Evolutionary conservation across 352 stramenopile species (phyloP).

Genomic region (Globisporangium polare): DNA sequence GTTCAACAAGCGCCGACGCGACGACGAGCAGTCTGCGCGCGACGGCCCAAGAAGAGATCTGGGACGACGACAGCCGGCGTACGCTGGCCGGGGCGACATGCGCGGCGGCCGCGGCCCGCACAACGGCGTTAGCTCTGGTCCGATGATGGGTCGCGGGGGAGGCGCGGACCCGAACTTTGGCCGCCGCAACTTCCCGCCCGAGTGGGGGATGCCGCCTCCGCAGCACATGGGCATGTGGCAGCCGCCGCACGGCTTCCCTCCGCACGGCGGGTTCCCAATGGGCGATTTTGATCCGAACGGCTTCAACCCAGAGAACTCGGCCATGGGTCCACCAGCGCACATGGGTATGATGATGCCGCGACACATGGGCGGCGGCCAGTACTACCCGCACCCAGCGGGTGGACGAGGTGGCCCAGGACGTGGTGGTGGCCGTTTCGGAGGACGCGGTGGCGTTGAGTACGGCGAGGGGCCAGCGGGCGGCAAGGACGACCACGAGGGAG

Average conservation of each 20-base stretch:
- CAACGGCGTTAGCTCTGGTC: conserved; percentile 6
- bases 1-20: conserved; percentile 55
- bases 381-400: conserved; percentile 30
- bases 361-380: conserved; percentile 50
- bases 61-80: conserved; percentile 20
- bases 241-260: conserved; percentile 40
- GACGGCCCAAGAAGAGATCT: conserved; percentile 22
- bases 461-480: conserved; percentile 12
- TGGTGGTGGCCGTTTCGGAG: conserved; percentile 28
- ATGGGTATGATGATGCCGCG: conserved; percentile 67
- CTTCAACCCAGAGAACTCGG: conserved; percentile 62
- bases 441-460: conserved; percentile 18
- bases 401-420: conserved; percentile 27
- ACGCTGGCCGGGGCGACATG: conserved; percentile 22
- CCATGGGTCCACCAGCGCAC: conserved; percentile 50
- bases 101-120: conserved; percentile 19
- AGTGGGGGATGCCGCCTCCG: conserved; percentile 65
- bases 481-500: conserved; percentile 24
- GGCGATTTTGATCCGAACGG: conserved; percentile 62
- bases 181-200: conserved; percentile 55
- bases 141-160: conserved; percentile 12
- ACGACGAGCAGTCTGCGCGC: conserved; percentile 34
- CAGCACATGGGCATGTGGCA: conserved; percentile 63
- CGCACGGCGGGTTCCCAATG: conserved; percentile 40
- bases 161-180: conserved; percentile 31